A percentile compares a stretch with the other conserved stretches of the same genome.
These are phyloP conservation scores for Tolypocladium inflatum DNA, from an alignment of 2,329 filamentous ascomycete species.

Conservation along the genomic window DNA sequence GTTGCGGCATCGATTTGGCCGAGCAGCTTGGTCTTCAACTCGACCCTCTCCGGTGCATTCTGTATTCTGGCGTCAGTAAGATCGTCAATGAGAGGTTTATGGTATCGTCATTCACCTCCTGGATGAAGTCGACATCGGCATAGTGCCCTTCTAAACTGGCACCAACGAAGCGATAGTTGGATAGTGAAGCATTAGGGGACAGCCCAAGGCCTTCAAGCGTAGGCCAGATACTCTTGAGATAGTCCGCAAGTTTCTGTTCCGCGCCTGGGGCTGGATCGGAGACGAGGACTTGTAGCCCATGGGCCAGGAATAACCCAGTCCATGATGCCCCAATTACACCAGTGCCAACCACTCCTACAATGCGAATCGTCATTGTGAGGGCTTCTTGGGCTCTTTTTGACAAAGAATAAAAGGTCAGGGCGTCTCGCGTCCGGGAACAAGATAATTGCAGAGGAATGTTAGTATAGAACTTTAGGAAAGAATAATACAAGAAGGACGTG, in stretches of 20 bases:
- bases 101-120: conserved; percentile 13
- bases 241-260: conserved; percentile 15
- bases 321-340: conserved; percentile 25
- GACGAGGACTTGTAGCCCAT: conserved; percentile 23
- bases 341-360: conserved; percentile 19
- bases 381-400: no score
- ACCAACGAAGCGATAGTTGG: conserved; percentile 3
- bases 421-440: no score
- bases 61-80: background rate
- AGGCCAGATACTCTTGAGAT: conserved; percentile 4
- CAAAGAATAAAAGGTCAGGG: no score
- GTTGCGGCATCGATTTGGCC: conserved; percentile 20
- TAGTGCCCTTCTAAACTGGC: conserved; percentile 1
- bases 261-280: conserved; percentile 28
- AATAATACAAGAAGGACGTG: no score
- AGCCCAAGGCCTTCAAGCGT: background rate
- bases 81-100: background rate
- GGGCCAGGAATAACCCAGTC: conserved; percentile 24
- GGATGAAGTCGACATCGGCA: conserved; percentile 20
- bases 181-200: background rate
- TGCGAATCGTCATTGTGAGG: background rate
- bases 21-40: conserved; percentile 28
- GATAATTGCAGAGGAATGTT: no score
- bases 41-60: conserved; percentile 28
- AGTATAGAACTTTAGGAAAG: no score